phyloP scores from a whole-genome alignment of 2,329 filamentous ascomycete genomes.

The Colletotrichum ledebouriae region DNA sequence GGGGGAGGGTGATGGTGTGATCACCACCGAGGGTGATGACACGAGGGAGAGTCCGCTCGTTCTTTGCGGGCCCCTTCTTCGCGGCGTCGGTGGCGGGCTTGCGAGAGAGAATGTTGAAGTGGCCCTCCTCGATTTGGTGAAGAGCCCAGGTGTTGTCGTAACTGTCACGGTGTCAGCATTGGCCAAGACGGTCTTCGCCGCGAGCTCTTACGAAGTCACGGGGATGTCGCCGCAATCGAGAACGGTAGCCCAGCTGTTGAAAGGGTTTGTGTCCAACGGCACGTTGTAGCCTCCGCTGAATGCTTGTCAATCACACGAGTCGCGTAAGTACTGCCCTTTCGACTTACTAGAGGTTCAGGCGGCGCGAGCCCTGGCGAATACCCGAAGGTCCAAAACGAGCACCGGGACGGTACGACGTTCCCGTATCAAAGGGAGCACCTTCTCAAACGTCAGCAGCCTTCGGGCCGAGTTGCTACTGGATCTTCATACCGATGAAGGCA shows the following conservation, averaged over 20 bases:
- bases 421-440: conserved; percentile 88
- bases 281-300: conserved; percentile 89
- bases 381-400: conserved; percentile 88
- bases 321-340: conserved; percentile 47
- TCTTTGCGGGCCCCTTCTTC: conserved; percentile 76
- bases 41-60: conserved; percentile 81
- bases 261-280: conserved; percentile 82
- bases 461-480: background rate
- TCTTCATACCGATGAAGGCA: conserved; percentile 78
- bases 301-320: conserved; percentile 49
- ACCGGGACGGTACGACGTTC: conserved; percentile 86
- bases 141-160: conserved; percentile 88
- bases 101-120: conserved; percentile 80
- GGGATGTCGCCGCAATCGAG: conserved; percentile 89
- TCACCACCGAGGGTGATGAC: conserved; percentile 82
- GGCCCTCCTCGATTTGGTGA: conserved; percentile 87
- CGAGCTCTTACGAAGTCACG: conserved; percentile 77
- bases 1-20: conserved; percentile 72
- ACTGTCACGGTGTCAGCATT: conserved; percentile 54
- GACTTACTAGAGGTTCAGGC: conserved; percentile 87
- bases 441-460: conserved; percentile 18
- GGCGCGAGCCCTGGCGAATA: conserved; percentile 87
- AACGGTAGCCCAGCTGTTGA: conserved; percentile 84
- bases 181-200: background rate
- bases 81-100: conserved; percentile 77